Base-by-base conservation (phyloP, 805 yeast species). In the Suhomyces pyralidae region DNA sequence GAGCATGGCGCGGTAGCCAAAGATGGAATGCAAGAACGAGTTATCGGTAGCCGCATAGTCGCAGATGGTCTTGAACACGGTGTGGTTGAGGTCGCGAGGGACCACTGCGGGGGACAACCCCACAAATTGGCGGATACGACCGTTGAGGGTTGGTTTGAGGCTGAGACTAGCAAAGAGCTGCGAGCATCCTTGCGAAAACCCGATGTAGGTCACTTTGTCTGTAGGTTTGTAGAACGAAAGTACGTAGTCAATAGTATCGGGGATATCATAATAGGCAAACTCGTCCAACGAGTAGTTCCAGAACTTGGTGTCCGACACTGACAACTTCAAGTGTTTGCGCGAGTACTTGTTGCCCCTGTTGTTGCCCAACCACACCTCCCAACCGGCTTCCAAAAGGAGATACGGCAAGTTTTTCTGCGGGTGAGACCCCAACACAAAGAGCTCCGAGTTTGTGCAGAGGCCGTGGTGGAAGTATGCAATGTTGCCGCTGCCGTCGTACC, bases 391-490 rank as follows among this genome's bases (percentile, higher is more conserved):
- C 14, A 47, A 45, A 7, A 58, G 48, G 12, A 58, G 40, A 24
- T 45, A 56, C 5, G 61, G 61, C 25, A 68, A 55, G 47, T 57
- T 63, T 50, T 62, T 62, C 25, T 65, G 54, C 45, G 60, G 58
- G 10, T 50, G 49, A 1, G 59, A 48, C 0, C 72, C 72, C 36
- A 65, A 50, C 7, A 68, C 58, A 49, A 66, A 68, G 14, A 56
- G 49, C 50, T 68, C 72, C 2, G 70, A 66, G 55, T 65, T 63
- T 14, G 72, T 68, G 40, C 66, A 51, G 19, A 68, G 55, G 1
- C 72, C 72, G 51, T 68, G 72, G 51, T 68, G 72, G 50, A 68
- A 67, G 55, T 67, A 68, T n/a, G 59, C 71, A 7, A 68, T 55
- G 40, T 53, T 52, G 12, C 52, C 51, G 38, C 24, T 26, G 10